phyloP scores from a whole-genome alignment of 768 basidiomycete species.

The Tylopilus intermedius region DNA sequence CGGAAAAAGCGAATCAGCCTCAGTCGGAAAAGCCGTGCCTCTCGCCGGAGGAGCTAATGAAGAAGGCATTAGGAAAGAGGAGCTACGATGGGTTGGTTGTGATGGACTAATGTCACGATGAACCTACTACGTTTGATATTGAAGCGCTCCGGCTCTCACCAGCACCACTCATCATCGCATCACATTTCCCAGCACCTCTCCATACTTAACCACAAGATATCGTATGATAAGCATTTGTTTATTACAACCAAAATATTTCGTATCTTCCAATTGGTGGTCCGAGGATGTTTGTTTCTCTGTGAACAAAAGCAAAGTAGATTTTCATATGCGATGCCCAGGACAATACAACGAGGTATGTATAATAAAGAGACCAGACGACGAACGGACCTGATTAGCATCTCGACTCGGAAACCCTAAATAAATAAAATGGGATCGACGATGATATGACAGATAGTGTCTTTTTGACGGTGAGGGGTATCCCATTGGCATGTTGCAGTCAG shows the following conservation, averaged over 20 bases:
- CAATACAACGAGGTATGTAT: neutral
- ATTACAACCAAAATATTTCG: too few relatives aligned
- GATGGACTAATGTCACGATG: constrained; percentile 2
- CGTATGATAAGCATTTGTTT: too few relatives aligned
- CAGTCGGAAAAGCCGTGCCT: constrained; percentile 29
- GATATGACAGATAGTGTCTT: neutral
- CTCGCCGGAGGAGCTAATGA: constrained; percentile 43
- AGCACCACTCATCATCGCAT: too few relatives aligned
- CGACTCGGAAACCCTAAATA: neutral
- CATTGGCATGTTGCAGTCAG: constrained; percentile 7
- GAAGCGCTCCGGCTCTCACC: too few relatives aligned
- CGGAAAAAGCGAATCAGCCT: constrained; percentile 21
- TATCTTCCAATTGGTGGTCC: too few relatives aligned
- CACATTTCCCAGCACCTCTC: too few relatives aligned
- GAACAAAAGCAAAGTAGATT: too few relatives aligned
- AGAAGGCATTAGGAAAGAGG: constrained; percentile 41
- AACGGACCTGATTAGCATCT: neutral
- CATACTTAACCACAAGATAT: too few relatives aligned
- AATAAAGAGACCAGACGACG: neutral
- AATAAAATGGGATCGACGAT: neutral
- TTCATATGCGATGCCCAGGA: neutral
- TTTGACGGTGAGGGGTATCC: constrained; percentile 5
- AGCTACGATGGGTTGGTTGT: constrained; percentile 46
- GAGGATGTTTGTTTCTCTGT: too few relatives aligned
- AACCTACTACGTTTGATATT: too few relatives aligned